Base-by-base conservation (phyloP, 331 rosid species). In the Spiraea crenata region DNA sequence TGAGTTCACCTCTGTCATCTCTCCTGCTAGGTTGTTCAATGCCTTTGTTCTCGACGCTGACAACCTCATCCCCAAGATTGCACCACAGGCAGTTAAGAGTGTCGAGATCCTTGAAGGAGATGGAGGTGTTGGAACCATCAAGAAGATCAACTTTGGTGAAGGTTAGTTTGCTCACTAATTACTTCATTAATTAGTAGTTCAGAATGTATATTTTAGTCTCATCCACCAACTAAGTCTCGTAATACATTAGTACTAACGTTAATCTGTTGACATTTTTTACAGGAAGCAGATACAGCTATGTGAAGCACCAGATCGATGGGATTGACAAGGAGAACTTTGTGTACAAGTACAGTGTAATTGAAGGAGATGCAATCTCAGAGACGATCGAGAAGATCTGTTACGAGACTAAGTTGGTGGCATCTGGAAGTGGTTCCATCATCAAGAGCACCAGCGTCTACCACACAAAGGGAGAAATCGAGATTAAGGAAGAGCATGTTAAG, bases 371-470 rank as follows among this genome's bases (percentile, higher is more conserved):
- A 11, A 47, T 47, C 51, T 47, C 2, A 10, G 51, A 47, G 51
- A 47, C 1, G 0, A 5, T 3, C 14, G 51, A 12, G 51, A 47
- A 47, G 51, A 47, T 88, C 42, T 72, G 66, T 45, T 77, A 85
- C 63, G 88, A 83, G 81, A 82, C 75, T 15, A 86, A 82, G 79
- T 77, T 89, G 70, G 92, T 82, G 57, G 85, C 77, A 35, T 69
- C 62, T n/a, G 16, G 61, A 51, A 81, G 75, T 31, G 90, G 90
- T 56, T 79, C 85, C 35, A 45, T 77, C 9, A 66, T 81, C 50
- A 79, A 80, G 57, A 85, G 76, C 79, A 81, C 35, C 13, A 85
- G 76, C 73, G 80, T 71, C 35, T 89, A 81, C 72, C 67, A 74
- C 63, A 65, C 78, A 5, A 82, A 60, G 19, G 84, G 79, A 2